Conservation (phyloP, 352 stramenopile species). For the Pythium myriotylum region DNA sequence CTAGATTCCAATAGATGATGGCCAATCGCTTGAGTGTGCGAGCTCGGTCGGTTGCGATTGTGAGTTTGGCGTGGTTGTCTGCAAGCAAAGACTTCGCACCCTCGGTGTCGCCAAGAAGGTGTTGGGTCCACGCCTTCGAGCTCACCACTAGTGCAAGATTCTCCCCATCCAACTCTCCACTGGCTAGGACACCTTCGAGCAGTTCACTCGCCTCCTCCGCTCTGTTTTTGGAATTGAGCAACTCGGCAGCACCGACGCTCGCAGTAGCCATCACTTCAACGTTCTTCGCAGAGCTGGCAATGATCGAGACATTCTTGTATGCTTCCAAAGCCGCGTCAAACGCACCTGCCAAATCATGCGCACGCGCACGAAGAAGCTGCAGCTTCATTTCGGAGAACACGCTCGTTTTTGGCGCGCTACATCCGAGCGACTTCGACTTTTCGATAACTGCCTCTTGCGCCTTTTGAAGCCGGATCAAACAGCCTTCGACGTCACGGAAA, state of each 20-base stretch:
- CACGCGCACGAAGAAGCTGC: constrained; percentile 59
- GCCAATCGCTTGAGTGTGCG: constrained; percentile 67
- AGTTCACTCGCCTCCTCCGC: constrained; percentile 35
- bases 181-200: constrained; percentile 28
- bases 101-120: constrained; percentile 34
- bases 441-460: constrained; percentile 45
- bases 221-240: constrained; percentile 41
- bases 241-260: constrained; percentile 43
- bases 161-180: constrained; percentile 8
- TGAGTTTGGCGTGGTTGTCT: constrained; percentile 35
- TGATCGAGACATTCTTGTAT: constrained; percentile 37
- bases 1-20: constrained; percentile 77
- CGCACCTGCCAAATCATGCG: constrained; percentile 51
- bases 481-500: constrained; percentile 61
- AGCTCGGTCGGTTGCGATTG: constrained; percentile 29
- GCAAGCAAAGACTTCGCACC: constrained; percentile 45
- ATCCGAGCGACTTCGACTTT: constrained; percentile 49
- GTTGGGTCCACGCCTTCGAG: constrained; percentile 48
- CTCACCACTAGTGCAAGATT: constrained; percentile 31
- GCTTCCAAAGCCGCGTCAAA: constrained; percentile 44
- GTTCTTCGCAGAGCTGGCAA: constrained; percentile 19
- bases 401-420: constrained; percentile 27
- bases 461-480: constrained; percentile 49
- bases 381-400: constrained; percentile 63
- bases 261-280: constrained; percentile 34